A percentile compares a stretch with the other conserved stretches of the same genome.
phyloP scores from a whole-genome alignment of 345 rosid species.

The Acer campestre region DNA sequence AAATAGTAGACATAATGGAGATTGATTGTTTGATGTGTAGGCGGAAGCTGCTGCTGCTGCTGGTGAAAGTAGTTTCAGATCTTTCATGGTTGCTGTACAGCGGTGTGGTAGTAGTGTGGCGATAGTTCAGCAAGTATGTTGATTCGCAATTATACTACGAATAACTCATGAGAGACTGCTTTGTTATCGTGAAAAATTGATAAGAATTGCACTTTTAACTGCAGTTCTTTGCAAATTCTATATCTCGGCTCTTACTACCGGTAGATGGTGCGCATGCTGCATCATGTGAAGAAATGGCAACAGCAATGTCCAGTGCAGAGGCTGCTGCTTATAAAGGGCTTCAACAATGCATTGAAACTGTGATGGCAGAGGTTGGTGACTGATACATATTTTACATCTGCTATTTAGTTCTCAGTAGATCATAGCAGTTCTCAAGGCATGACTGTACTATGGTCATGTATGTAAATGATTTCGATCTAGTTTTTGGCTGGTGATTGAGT shows the following conservation, averaged over 20 bases:
- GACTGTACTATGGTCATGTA: background rate
- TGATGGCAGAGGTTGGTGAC: constrained; percentile 91
- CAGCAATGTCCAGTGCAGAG: constrained; percentile 98
- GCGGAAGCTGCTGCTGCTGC: constrained; percentile 99
- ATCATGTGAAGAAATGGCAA: constrained; percentile 99
- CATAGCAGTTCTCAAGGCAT: background rate
- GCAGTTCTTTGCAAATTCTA: constrained; percentile 94
- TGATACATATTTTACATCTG: constrained; percentile 9
- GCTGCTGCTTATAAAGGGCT: constrained; percentile 98
- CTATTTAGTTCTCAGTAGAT: background rate
- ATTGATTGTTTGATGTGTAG: constrained; percentile 48
- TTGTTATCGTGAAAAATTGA: background rate
- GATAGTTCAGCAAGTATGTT: constrained; percentile 83
- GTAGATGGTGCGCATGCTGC: constrained; percentile 99
- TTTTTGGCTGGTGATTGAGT: background rate
- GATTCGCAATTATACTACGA: constrained; percentile 8
- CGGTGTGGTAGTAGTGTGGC: constrained; percentile 99
- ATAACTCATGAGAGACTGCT: constrained; percentile 15
- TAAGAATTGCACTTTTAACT: constrained; percentile 24
- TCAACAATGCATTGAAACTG: constrained; percentile 99
- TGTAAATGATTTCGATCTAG: background rate
- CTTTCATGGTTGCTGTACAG: constrained; percentile 99
- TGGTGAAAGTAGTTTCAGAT: constrained; percentile 98
- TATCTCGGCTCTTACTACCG: constrained; percentile 91
- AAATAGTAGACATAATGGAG: constrained; percentile 22